phyloP scores from a whole-genome alignment of 2,329 filamentous ascomycete species.

The Talaromyces sp. region DNA sequence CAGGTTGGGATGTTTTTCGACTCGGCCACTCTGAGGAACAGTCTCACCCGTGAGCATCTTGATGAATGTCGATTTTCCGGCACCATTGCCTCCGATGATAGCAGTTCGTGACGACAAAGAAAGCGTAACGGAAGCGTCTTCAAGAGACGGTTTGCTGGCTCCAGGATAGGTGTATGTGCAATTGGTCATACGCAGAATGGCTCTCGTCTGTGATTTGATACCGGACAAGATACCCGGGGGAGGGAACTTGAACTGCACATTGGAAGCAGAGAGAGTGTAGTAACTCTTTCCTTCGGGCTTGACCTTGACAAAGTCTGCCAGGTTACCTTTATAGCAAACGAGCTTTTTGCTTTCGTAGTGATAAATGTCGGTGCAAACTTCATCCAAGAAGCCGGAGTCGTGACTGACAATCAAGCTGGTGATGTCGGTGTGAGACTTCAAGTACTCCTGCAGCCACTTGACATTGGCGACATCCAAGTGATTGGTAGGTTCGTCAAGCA shows the following conservation, averaged over 20 bases:
- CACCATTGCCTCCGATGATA: conserved; percentile 95
- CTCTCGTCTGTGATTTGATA: conserved; percentile 89
- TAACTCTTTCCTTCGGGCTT: conserved; percentile 96
- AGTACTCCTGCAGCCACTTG: conserved; percentile 90
- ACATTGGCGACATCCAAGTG: conserved; percentile 96
- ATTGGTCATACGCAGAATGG: conserved; percentile 92
- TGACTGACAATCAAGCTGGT: conserved; percentile 97
- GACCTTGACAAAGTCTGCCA: conserved; percentile 69
- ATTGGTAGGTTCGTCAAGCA: conserved; percentile 98
- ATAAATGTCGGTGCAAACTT: conserved; percentile 97
- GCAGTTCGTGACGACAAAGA: conserved; percentile 87
- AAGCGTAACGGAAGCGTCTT: conserved; percentile 81
- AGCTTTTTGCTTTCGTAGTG: conserved; percentile 99
- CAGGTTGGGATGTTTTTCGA: conserved; percentile 97
- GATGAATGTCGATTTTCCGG: conserved; percentile 96
- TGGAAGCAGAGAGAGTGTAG: conserved; percentile 85
- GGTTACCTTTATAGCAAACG: conserved; percentile 47
- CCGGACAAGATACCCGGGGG: conserved; percentile 88
- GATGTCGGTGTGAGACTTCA: conserved; percentile 93
- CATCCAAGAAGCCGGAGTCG: conserved; percentile 95
- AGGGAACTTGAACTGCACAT: conserved; percentile 96
- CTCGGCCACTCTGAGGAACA: conserved; percentile 75
- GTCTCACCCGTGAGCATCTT: conserved; percentile 93
- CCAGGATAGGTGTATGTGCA: conserved; percentile 93
- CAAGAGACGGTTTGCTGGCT: conserved; percentile 77